A percentile compares a stretch with the other conserved stretches of the same genome.
These are phyloP conservation scores for Orbilia quercus DNA, from an alignment of 2,329 filamentous ascomycete genomes.

Conservation along the genomic window DNA sequence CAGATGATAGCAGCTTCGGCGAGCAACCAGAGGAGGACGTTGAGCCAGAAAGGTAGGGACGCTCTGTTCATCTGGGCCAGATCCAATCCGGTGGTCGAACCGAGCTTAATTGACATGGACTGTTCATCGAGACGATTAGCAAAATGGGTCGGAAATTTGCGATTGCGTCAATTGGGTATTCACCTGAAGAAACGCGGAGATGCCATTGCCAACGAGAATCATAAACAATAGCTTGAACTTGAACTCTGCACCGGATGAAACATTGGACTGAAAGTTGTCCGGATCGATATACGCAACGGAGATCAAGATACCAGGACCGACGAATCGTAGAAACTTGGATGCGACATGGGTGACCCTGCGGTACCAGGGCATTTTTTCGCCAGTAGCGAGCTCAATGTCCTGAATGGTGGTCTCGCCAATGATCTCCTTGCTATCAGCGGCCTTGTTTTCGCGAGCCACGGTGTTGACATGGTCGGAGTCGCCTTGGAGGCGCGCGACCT, in stretches of 20 bases:
- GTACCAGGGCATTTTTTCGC: conserved; percentile 53
- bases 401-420: conserved; percentile 42
- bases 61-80: conserved; percentile 74
- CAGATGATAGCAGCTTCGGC: conserved; percentile 77
- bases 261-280: conserved; percentile 60
- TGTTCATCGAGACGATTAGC: conserved; percentile 59
- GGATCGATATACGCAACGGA: conserved; percentile 61
- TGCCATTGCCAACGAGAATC: conserved; percentile 55
- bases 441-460: conserved; percentile 45
- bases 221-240: conserved; percentile 55
- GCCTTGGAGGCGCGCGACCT: conserved; percentile 51
- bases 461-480: conserved; percentile 42
- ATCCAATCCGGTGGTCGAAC: conserved; percentile 75
- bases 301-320: conserved; percentile 61
- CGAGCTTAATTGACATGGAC: conserved; percentile 71
- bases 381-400: conserved; percentile 50
- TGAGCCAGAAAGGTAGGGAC: conserved; percentile 75
- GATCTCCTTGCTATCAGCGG: conserved; percentile 10
- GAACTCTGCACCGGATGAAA: conserved; percentile 53
- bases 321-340: conserved; percentile 59
- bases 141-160: neutral
- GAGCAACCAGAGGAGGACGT: conserved; percentile 71
- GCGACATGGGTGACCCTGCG: conserved; percentile 42
- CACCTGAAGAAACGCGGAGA: conserved; percentile 53
- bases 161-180: neutral